Conservation (phyloP, 805 yeast species). For the Lachancea kluyveri region DNA sequence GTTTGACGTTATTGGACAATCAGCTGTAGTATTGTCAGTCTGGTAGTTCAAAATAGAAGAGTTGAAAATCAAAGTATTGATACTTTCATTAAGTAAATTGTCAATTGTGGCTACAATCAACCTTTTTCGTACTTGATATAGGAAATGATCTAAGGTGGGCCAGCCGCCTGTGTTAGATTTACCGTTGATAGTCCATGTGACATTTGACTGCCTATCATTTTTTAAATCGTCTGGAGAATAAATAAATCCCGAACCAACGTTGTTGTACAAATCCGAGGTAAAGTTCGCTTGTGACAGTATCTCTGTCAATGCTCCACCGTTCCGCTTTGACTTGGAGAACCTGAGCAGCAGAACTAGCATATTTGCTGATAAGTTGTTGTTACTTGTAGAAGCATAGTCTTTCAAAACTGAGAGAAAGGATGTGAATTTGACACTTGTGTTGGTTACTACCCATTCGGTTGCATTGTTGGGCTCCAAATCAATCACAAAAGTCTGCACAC, state of each 20-base stretch:
- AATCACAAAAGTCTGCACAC: constrained; percentile 41
- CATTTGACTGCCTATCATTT: constrained; percentile 15
- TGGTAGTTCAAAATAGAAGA: constrained; percentile 19
- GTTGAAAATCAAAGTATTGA: constrained; percentile 29
- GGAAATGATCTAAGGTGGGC: constrained; percentile 32
- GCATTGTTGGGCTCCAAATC: constrained; percentile 51
- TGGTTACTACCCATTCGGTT: constrained; percentile 21
- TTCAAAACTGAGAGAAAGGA: constrained; percentile 27
- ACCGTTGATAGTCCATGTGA: constrained; percentile 14
- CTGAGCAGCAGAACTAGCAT: constrained; percentile 37
- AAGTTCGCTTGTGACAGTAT: no score
- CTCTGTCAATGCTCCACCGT: no score
- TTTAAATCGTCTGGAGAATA: constrained; percentile 27
- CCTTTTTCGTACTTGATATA: constrained; percentile 32
- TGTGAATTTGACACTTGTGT: constrained; percentile 19
- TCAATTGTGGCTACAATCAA: constrained; percentile 27
- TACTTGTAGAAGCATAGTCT: constrained; percentile 34
- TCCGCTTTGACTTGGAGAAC: no score
- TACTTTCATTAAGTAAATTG: constrained; percentile 21
- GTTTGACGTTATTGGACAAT: constrained; percentile 16
- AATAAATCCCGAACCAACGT: no score
- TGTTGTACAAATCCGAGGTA: no score
- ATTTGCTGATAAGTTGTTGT: constrained; percentile 42
- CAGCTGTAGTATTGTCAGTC: constrained; percentile 15
- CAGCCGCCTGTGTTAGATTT: constrained; percentile 19